Percentiles rank a stretch among this genome's conserved stretches.
phyloP scores from a whole-genome alignment of 192 early-diverging fungal species.

The Coemansia sp. region DNA sequence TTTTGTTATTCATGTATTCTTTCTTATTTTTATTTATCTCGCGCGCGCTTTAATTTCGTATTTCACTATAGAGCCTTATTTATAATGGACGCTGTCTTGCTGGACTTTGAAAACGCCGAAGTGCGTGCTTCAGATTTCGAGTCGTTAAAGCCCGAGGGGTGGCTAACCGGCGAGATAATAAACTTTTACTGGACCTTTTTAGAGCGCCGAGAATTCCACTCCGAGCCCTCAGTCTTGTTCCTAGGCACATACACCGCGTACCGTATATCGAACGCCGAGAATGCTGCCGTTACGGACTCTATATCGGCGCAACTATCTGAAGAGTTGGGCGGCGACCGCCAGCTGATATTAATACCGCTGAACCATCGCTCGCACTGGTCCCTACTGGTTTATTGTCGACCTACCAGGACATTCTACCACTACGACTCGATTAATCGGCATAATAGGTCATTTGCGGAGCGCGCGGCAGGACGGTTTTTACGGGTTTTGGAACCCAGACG shows the following conservation, averaged over 20 bases:
- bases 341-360: slow-evolving; percentile 52
- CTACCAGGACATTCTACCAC: slow-evolving; percentile 56
- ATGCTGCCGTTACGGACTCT: slow-evolving; percentile 38
- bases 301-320: slow-evolving; percentile 46
- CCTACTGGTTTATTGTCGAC: slow-evolving; percentile 49
- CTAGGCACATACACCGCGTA: slow-evolving; percentile 57
- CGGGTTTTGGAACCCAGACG: slow-evolving; percentile 41
- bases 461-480: slow-evolving; percentile 47
- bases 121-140: slow-evolving; percentile 54
- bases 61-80: not conserved
- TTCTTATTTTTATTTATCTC: slow-evolving; percentile 8
- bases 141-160: slow-evolving; percentile 51
- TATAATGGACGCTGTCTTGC: slow-evolving; percentile 27
- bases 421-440: slow-evolving; percentile 55
- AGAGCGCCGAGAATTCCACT: slow-evolving; percentile 47
- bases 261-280: slow-evolving; percentile 54
- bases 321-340: slow-evolving; percentile 33
- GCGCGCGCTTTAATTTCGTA: not conserved
- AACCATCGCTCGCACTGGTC: slow-evolving; percentile 57
- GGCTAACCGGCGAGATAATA: slow-evolving; percentile 58
- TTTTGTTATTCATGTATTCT: not conserved
- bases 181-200: slow-evolving; percentile 59
- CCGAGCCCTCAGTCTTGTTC: slow-evolving; percentile 40
- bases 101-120: slow-evolving; percentile 51
- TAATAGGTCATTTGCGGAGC: slow-evolving; percentile 54